These are phyloP conservation scores for Flagelloscypha sp. DNA, from an alignment of 768 basidiomycete genomes.

Conservation along the genomic window DNA sequence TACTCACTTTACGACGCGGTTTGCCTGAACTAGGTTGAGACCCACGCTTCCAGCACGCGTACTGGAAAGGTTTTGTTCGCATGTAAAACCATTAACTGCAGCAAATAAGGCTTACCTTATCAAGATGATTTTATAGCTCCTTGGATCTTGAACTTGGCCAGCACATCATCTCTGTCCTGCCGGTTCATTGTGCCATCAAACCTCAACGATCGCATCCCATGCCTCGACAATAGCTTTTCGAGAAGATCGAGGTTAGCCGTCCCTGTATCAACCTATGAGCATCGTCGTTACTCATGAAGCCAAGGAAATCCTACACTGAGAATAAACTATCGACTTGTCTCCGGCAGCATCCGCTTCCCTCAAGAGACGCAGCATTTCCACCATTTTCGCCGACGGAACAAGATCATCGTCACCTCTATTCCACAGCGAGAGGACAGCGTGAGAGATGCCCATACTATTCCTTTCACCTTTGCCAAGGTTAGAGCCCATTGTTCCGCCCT, in stretches of 20 bases:
- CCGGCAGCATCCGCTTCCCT: constrained; percentile 50
- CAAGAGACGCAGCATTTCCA: constrained; percentile 44
- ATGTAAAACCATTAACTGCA: not conserved
- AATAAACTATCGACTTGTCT: constrained; percentile 66
- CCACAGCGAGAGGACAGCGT: constrained; percentile 45
- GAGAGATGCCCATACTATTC: constrained; percentile 24
- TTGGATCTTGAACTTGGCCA: constrained; percentile 45
- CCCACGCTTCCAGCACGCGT: constrained; percentile 39
- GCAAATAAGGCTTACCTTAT: constrained; percentile 40
- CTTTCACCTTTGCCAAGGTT: constrained; percentile 17
- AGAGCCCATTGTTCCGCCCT: constrained; percentile 9
- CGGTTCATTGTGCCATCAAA: constrained; percentile 68
- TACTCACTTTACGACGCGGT: constrained; percentile 33
- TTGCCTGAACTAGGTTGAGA: constrained; percentile 33
- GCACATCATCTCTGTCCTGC: constrained; percentile 36
- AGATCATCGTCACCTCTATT: constrained; percentile 51
- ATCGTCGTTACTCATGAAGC: not conserved
- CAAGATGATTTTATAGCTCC: constrained; percentile 57
- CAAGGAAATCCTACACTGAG: constrained; percentile 44
- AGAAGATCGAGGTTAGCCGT: constrained; percentile 65
- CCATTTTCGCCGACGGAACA: constrained; percentile 65
- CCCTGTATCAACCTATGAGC: constrained; percentile 34
- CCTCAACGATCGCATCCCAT: constrained; percentile 49
- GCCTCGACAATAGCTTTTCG: constrained; percentile 48
- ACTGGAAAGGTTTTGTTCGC: constrained; percentile 10